Evolutionary conservation across 495 filamentous ascomycete genomes (phyloP).

Genomic region (Saxophila tyrrhenica): DNA sequence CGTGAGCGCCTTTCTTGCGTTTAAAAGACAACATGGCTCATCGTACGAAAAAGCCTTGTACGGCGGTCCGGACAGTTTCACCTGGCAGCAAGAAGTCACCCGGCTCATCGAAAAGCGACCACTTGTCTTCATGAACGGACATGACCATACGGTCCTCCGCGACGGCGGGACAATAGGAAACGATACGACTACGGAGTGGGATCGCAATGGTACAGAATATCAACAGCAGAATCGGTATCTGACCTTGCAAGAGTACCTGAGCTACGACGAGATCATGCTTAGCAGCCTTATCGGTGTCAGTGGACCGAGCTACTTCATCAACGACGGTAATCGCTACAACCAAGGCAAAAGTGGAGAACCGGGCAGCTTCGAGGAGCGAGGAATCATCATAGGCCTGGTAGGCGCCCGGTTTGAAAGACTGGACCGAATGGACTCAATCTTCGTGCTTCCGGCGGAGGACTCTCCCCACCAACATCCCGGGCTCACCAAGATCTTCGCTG

Average conservation of each 20-base stretch:
- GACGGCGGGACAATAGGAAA: not conserved
- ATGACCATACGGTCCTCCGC: constrained; percentile 13
- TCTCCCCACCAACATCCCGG: not conserved
- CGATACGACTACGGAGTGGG: constrained; percentile 5
- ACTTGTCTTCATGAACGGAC: constrained; percentile 13
- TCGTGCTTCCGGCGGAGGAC: not conserved
- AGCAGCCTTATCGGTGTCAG: constrained; percentile 15
- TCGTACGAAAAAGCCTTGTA: constrained; percentile 11
- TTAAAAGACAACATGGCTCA: constrained; percentile 10
- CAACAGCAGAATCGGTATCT: constrained; percentile 6
- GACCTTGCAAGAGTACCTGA: constrained; percentile 10
- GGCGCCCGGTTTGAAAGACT: constrained; percentile 15
- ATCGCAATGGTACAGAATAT: constrained; percentile 9
- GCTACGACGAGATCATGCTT: constrained; percentile 19
- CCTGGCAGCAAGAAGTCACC: not conserved
- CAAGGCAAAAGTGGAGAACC: not conserved
- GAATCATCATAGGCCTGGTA: constrained; percentile 15
- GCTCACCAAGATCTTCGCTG: constrained; percentile 1
- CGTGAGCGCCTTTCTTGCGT: constrained; percentile 3
- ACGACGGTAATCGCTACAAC: constrained; percentile 15
- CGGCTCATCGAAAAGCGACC: constrained; percentile 13
- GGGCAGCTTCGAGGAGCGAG: constrained; percentile 11
- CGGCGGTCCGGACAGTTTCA: not conserved
- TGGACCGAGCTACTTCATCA: constrained; percentile 12
- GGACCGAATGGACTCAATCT: constrained; percentile 9